Evolutionary conservation across 1,139 yeast species (phyloP), one percentile per base, ranked within the genome.

Genomic region (Hansenula lynferdii): DNA sequence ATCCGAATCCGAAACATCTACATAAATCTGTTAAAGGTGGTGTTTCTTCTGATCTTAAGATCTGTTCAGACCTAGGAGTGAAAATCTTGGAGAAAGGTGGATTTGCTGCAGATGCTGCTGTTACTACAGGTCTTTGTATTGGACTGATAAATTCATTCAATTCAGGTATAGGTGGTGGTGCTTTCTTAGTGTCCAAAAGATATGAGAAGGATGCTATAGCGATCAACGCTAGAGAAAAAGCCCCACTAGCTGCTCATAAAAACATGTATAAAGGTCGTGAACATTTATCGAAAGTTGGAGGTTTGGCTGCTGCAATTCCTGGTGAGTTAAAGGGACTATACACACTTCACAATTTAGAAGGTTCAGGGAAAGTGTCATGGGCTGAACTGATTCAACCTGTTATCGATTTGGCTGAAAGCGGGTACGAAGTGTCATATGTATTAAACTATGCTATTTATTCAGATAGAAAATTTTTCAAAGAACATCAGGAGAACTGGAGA

Each of bases 151-250:
- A 86, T 56, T 80, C 89, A 44, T 89, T 80, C 56, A 82, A 90
- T 35, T 79, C 94, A 5, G 97, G 98, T 0, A 78, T 90, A 35
- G 98, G 98, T 2, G 98, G 97, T 5, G 97, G 97, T 9, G 85
- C 84, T 0, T 86, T 74, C 53, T 82, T 85, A 35, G 71, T 84
- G 1, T 76, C 85, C 34, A 68, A 75, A 30, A 57, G 52, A 31
- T 58, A 62, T 23, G 60, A 62, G 28, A 70, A 69, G 6, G 68
- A 70, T 2, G 71, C 79, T 7, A 48, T 81, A n/a, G 67, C 80
- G 24, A 78, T 89, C 30, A 95, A 92, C 62, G 95, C 95, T 30
- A 66, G 97, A 45, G 98, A 92, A 60, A 75, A 73, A 66, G 96
- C 97, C 0, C 97, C 97, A 0, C 63, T 57, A 4, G 50, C 41